phyloP scores from a whole-genome alignment of 768 basidiomycete species.

The Boletus subparvulus region DNA sequence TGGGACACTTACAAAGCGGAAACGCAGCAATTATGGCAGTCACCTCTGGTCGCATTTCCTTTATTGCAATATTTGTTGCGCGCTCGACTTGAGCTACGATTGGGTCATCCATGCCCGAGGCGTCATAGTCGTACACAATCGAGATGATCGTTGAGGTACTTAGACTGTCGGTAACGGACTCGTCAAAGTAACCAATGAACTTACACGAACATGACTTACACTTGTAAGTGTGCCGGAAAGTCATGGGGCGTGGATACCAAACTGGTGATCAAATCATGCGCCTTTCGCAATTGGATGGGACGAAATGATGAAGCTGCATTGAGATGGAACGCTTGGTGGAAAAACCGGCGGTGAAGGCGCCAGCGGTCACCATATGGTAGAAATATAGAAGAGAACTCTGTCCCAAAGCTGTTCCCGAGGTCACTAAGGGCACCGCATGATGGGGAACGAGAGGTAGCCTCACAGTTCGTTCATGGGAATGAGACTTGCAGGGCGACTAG shows the following conservation, averaged over 20 bases:
- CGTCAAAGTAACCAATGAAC: neutral
- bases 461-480: constrained; percentile 20
- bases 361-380: constrained; percentile 30
- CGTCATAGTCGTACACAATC: constrained; percentile 26
- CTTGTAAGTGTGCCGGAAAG: constrained; percentile 23
- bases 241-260: constrained; percentile 26
- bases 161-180: constrained; percentile 6
- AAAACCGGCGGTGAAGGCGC: constrained; percentile 32
- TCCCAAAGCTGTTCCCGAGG: constrained; percentile 17
- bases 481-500: constrained; percentile 22
- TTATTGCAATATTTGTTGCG: constrained; percentile 2
- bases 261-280: constrained; percentile 29
- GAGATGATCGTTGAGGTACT: constrained; percentile 25
- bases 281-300: constrained; percentile 35
- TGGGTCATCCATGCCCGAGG: constrained; percentile 17
- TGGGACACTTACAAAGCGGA: constrained; percentile 17
- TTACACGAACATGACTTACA: constrained; percentile 7
- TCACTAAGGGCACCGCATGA: neutral
- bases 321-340: constrained; percentile 37
- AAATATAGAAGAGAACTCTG: constrained; percentile 24
- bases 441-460: neutral
- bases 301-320: constrained; percentile 29
- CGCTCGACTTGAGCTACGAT: constrained; percentile 18
- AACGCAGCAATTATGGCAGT: constrained; percentile 13
- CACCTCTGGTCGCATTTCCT: constrained; percentile 20